A percentile compares a stretch with the other conserved stretches of the same genome.
phyloP scores from a whole-genome alignment of 768 basidiomycete genomes.

The Lactarius sp. region DNA sequence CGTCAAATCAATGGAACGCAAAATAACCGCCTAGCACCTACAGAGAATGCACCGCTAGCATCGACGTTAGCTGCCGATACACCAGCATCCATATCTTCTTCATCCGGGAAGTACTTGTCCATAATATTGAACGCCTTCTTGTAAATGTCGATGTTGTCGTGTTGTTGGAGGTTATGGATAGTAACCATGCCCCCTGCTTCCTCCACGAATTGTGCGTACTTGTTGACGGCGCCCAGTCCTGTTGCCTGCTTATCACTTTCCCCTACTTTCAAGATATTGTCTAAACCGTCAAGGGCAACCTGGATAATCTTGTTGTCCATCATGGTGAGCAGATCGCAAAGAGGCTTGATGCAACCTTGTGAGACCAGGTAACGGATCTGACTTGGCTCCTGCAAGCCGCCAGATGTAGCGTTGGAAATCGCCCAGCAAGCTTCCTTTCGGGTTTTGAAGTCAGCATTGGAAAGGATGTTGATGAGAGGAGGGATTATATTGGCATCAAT shows the following conservation, averaged over 20 bases:
- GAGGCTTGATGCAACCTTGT: slow-evolving; percentile 97
- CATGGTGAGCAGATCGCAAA: slow-evolving; percentile 93
- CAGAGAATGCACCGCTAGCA: slow-evolving; percentile 67
- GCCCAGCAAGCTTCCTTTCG: slow-evolving; percentile 99
- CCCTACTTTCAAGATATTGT: slow-evolving; percentile 97
- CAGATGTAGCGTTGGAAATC: slow-evolving; percentile 97
- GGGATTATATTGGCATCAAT: slow-evolving; percentile 98
- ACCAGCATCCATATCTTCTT: slow-evolving; percentile 86
- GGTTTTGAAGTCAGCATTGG: slow-evolving; percentile 98
- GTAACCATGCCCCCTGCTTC: slow-evolving; percentile 99
- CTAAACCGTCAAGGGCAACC: slow-evolving; percentile 95
- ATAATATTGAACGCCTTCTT: slow-evolving; percentile 99
- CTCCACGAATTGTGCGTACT: slow-evolving; percentile 92
- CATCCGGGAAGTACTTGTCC: slow-evolving; percentile 98
- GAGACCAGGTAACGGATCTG: slow-evolving; percentile 98
- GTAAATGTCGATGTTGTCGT: slow-evolving; percentile 99
- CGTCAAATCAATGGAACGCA: neutral
- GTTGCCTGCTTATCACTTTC: slow-evolving; percentile 86
- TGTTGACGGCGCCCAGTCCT: slow-evolving; percentile 81
- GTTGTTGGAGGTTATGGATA: slow-evolving; percentile 98
- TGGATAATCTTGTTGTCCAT: slow-evolving; percentile 99
- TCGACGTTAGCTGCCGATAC: slow-evolving; percentile 75
- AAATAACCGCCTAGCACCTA: slow-evolving; percentile 36
- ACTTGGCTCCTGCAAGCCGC: slow-evolving; percentile 90
- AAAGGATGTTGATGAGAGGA: slow-evolving; percentile 96